Evolutionary conservation across 345 rosid species (phyloP).

Genomic region (Linum lewisii): DNA sequence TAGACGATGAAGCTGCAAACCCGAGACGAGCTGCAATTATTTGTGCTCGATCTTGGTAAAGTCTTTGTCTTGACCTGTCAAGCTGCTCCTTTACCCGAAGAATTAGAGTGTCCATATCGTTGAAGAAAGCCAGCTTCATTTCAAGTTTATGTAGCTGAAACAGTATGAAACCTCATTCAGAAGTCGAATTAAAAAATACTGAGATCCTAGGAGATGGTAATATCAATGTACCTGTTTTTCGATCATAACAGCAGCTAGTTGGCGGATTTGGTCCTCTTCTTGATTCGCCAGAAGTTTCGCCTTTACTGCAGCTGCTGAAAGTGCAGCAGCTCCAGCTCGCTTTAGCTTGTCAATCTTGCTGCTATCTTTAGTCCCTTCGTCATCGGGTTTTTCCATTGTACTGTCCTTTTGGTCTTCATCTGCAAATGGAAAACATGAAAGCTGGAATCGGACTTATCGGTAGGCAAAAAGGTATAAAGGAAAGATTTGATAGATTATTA

Average conservation of each 20-base stretch:
- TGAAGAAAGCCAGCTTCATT: slow-evolving; percentile 67
- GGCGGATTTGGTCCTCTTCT: slow-evolving; percentile 82
- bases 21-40: slow-evolving; percentile 90
- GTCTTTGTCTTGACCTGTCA: slow-evolving; percentile 83
- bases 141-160: slow-evolving; percentile 85
- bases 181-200: slow-evolving; percentile 1
- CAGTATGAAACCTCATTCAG: slow-evolving; percentile 4
- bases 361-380: slow-evolving; percentile 38
- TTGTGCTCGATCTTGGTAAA: slow-evolving; percentile 83
- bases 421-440: slow-evolving; percentile 13
- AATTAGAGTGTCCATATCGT: slow-evolving; percentile 61
- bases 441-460: neutral
- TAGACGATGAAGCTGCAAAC: slow-evolving; percentile 48
- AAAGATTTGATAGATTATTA: neutral
- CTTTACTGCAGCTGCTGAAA: slow-evolving; percentile 94
- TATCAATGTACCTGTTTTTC: slow-evolving; percentile 70
- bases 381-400: slow-evolving; percentile 31
- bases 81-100: slow-evolving; percentile 73
- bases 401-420: slow-evolving; percentile 26
- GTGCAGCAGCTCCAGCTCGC: slow-evolving; percentile 67
- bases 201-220: neutral
- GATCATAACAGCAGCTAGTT: slow-evolving; percentile 53
- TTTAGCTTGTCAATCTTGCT: slow-evolving; percentile 47
- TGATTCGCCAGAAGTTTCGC: slow-evolving; percentile 73
- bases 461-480: neutral